Evolutionary conservation across 768 basidiomycete genomes (phyloP).

Genomic region (Rhodotorula sphaerocarpa): DNA sequence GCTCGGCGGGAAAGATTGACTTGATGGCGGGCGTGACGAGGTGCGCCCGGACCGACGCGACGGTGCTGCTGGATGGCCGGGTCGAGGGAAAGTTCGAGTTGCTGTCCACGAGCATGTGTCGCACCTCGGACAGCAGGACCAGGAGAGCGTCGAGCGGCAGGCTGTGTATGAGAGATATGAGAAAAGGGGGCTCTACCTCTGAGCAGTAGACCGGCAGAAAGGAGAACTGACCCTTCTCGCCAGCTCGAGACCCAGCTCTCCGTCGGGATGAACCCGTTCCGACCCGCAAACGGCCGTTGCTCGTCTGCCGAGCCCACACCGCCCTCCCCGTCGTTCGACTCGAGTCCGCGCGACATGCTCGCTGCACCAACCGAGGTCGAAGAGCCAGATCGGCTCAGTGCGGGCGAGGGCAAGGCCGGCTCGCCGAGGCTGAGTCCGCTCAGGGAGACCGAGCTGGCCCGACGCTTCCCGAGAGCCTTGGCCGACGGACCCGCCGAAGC

Average conservation of each 20-base stretch:
- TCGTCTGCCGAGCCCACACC: neutral
- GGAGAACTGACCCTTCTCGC: slow-evolving; percentile 59
- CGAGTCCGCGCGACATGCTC: neutral
- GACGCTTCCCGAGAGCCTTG: slow-evolving; percentile 87
- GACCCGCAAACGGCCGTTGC: slow-evolving; percentile 51
- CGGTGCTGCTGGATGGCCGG: slow-evolving; percentile 56
- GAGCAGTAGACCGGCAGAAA: neutral
- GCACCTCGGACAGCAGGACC: slow-evolving; percentile 57
- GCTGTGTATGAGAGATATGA: slow-evolving; percentile 40
- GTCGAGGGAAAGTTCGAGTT: slow-evolving; percentile 63
- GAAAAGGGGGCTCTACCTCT: too few species aligned
- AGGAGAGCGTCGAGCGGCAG: slow-evolving; percentile 82
- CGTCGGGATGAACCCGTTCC: slow-evolving; percentile 88
- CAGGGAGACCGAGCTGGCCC: slow-evolving; percentile 49
- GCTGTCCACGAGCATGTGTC: slow-evolving; percentile 53
- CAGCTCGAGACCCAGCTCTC: slow-evolving; percentile 85
- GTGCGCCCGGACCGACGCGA: slow-evolving; percentile 64
- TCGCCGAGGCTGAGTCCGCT: neutral
- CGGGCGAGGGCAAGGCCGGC: neutral
- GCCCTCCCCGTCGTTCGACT: neutral
- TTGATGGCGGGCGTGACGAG: slow-evolving; percentile 61
- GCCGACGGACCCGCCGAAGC: slow-evolving; percentile 48
- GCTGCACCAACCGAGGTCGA: slow-evolving; percentile 5
- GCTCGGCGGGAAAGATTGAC: slow-evolving; percentile 62
- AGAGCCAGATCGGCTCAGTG: too few species aligned